Conservation (phyloP, 768 basidiomycete genomes). For the Dioszegia hungarica region DNA sequence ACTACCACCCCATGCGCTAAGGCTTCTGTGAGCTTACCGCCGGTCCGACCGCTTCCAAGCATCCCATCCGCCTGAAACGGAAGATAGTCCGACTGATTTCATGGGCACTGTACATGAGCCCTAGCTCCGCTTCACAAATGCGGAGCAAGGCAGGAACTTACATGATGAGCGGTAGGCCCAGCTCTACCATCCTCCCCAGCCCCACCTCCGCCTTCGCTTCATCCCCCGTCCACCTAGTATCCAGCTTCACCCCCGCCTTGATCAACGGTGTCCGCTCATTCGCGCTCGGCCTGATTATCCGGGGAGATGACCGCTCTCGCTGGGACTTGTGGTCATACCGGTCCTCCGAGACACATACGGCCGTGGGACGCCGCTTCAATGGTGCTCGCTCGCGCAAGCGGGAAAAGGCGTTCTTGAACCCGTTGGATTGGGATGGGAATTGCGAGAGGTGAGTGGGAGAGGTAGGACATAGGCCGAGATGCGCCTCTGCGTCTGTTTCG, state of each 20-base stretch:
- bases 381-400: background rate
- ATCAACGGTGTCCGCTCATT: constrained; percentile 40
- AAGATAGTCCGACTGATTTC: constrained; percentile 69
- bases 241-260: constrained; percentile 37
- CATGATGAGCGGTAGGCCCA: constrained; percentile 69
- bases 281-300: constrained; percentile 5
- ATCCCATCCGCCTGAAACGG: constrained; percentile 70
- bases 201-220: constrained; percentile 58
- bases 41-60: constrained; percentile 82
- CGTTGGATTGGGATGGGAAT: background rate
- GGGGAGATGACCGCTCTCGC: background rate
- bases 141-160: constrained; percentile 56
- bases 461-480: too few relatives aligned
- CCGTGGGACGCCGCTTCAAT: constrained; percentile 33
- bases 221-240: constrained; percentile 26
- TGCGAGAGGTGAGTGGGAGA: too few relatives aligned
- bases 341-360: constrained; percentile 24
- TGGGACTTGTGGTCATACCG: constrained; percentile 1
- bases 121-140: background rate
- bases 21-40: constrained; percentile 57
- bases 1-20: background rate
- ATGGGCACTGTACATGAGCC: constrained; percentile 59
- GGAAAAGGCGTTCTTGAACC: background rate
- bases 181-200: constrained; percentile 59
- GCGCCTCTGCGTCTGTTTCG: too few relatives aligned